Base-by-base conservation (phyloP, 2,329 filamentous ascomycete genomes). In the Golovinomyces cichoracearum region DNA sequence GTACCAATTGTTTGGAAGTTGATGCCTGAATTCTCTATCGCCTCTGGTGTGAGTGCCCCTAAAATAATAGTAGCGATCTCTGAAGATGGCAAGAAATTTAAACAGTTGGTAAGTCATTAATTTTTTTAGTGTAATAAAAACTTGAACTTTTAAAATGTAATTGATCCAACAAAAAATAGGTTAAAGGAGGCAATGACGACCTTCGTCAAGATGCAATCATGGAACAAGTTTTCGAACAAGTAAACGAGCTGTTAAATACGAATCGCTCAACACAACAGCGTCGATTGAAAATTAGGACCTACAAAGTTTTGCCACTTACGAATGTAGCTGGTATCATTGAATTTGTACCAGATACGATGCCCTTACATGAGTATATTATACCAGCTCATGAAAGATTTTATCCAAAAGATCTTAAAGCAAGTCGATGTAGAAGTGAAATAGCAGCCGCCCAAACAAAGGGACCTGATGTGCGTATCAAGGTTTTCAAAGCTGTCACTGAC, bases 161-260 rank as follows among this genome's bases (percentile, higher is more conserved):
- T 49, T 50, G 33, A 21, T 46, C 57, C 60, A 49, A 61, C 37
- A 45, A 46, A 50, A 15, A 22, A 9, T 53, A 76, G 69, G 78
- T 93, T 60, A 98, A 98, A 68, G 85, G 85, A 53, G 86, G 90
- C 17, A 88, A 88, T 59, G 90, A 98, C 61, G 88, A 98, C 60
- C 72, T 99, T 12, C 81, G 92, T 7, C 90, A 98, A 65, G 90
- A 99, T 59, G 84, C 88, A 41, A 98, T 78, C 68, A 99, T 99
- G 92, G 92, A 98, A 63, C 90, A 99, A 64, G 90, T 98, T 1
- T 99, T 98, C 61, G 83, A 86, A 50, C 85, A 93, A 63, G 90
- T 94, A 21, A 95, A 85, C 50, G 82, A 83, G 47, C 73, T 98
- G 21, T 68, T 99, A 23, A 82, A 83, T 60, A 78, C 83, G 45